Evolutionary conservation across 1,284 basidiomycete genomes (phyloP).

Genomic region (Trametes sp.): DNA sequence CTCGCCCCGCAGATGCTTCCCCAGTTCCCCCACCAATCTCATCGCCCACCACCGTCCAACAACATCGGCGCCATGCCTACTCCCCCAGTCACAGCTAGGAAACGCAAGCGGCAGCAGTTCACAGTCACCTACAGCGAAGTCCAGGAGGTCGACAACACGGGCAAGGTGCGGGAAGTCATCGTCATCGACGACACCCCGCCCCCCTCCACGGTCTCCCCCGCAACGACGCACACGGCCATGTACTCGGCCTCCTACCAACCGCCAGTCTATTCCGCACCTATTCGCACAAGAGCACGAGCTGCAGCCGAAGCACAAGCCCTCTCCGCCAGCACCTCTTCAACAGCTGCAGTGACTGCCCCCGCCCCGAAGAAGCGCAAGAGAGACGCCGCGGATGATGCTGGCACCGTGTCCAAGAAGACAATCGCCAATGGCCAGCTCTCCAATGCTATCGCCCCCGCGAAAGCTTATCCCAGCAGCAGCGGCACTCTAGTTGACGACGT

Average conservation of each 20-base stretch:
- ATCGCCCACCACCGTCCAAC: slow-evolving; percentile 41
- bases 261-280: slow-evolving; percentile 72
- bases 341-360: slow-evolving; percentile 57
- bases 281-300: slow-evolving; percentile 81
- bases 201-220: slow-evolving; percentile 77
- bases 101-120: slow-evolving; percentile 83
- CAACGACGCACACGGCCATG: slow-evolving; percentile 65
- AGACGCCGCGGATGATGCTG: slow-evolving; percentile 71
- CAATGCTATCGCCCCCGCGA: slow-evolving; percentile 54
- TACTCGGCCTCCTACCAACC: slow-evolving; percentile 83
- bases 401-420: slow-evolving; percentile 67
- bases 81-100: slow-evolving; percentile 71
- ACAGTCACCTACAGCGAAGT: slow-evolving; percentile 85
- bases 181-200: slow-evolving; percentile 89
- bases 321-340: slow-evolving; percentile 68
- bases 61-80: slow-evolving; percentile 55
- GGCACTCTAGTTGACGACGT: slow-evolving; percentile 70
- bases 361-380: slow-evolving; percentile 81
- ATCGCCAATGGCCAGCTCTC: slow-evolving; percentile 54
- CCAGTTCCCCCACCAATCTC: slow-evolving; percentile 57
- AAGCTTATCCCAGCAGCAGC: slow-evolving; percentile 70
- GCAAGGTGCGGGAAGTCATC: slow-evolving; percentile 81
- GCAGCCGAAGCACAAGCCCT: slow-evolving; percentile 81
- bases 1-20: slow-evolving; percentile 63
- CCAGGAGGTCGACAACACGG: slow-evolving; percentile 79